Evolutionary conservation across 1,284 basidiomycete species (phyloP).

Genomic region (Erythrobasidium hasegawianum): DNA sequence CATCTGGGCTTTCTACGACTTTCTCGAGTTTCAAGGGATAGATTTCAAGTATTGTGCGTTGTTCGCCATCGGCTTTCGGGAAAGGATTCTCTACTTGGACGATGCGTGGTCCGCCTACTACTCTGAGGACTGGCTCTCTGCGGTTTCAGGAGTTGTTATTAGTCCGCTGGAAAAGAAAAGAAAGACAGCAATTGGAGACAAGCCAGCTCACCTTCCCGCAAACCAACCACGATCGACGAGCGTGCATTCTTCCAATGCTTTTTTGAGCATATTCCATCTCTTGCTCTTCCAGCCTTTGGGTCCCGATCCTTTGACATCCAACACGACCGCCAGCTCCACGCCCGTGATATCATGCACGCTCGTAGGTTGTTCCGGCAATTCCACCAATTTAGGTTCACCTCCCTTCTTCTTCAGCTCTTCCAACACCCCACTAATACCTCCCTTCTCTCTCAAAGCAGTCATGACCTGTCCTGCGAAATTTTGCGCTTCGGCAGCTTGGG

Average conservation of each 20-base stretch:
- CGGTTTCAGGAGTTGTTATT: too few relatives aligned
- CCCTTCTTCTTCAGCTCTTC: slow-evolving; percentile 32
- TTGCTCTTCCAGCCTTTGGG: slow-evolving; percentile 33
- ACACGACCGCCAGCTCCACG: slow-evolving; percentile 20
- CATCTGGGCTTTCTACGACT: slow-evolving; percentile 16
- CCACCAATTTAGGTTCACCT: slow-evolving; percentile 27
- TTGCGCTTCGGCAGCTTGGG: slow-evolving; percentile 25
- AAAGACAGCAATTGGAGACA: too few relatives aligned
- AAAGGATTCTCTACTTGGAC: slow-evolving; percentile 24
- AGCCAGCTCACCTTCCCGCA: slow-evolving; percentile 5
- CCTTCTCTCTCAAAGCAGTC: slow-evolving; percentile 16
- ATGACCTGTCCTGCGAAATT: slow-evolving; percentile 28
- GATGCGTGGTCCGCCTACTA: slow-evolving; percentile 25
- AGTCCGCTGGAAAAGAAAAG: too few relatives aligned
- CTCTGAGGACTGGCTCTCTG: slow-evolving; percentile 25
- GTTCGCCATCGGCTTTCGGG: slow-evolving; percentile 25
- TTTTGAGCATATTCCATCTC: slow-evolving; percentile 12
- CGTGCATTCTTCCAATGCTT: slow-evolving; percentile 23
- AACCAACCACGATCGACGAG: slow-evolving; percentile 31
- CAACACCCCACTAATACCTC: slow-evolving; percentile 16
- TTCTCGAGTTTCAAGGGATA: slow-evolving; percentile 30
- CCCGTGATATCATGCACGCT: slow-evolving; percentile 30
- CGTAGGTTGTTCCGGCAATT: slow-evolving; percentile 25
- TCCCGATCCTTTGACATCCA: slow-evolving; percentile 21
- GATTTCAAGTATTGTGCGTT: slow-evolving; percentile 32